Conservation (phyloP, 768 basidiomycete species). For the Piloderma croceum region DNA sequence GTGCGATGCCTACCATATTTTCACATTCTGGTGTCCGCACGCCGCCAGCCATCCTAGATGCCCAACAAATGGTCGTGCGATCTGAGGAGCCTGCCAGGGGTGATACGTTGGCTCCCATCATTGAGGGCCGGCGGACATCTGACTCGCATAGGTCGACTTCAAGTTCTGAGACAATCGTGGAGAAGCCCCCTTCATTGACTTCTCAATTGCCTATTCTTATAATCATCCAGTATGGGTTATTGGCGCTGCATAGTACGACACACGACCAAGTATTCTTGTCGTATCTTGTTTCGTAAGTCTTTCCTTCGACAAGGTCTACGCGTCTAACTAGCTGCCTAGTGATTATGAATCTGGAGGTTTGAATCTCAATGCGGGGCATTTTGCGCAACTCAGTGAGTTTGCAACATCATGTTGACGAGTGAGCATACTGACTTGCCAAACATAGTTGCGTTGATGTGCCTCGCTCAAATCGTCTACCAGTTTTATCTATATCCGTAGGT, state of each 20-base stretch:
- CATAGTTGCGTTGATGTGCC: slow-evolving; percentile 87
- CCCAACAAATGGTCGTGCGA: slow-evolving; percentile 53
- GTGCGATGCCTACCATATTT: slow-evolving; percentile 70
- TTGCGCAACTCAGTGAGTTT: slow-evolving; percentile 77
- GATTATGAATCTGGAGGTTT: slow-evolving; percentile 84
- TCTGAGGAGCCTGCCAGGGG: slow-evolving; percentile 20
- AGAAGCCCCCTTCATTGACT: slow-evolving; percentile 59
- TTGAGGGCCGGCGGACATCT: slow-evolving; percentile 40
- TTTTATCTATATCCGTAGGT: slow-evolving; percentile 87
- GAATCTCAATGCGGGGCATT: slow-evolving; percentile 86
- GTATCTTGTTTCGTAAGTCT: slow-evolving; percentile 79
- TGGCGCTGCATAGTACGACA: slow-evolving; percentile 84
- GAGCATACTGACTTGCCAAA: slow-evolving; percentile 9
- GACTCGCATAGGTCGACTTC: slow-evolving; percentile 23
- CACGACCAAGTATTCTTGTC: slow-evolving; percentile 91
- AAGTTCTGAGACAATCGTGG: slow-evolving; percentile 40
- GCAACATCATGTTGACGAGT: neutral
- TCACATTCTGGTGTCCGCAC: slow-evolving; percentile 76
- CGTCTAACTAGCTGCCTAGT: slow-evolving; percentile 32
- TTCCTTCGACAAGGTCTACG: slow-evolving; percentile 11
- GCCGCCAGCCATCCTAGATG: slow-evolving; percentile 71
- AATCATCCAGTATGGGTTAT: slow-evolving; percentile 84
- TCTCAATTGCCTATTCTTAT: slow-evolving; percentile 77
- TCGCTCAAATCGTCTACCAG: slow-evolving; percentile 90
- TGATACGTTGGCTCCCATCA: slow-evolving; percentile 47